A percentile compares a stretch with the other conserved stretches of the same genome.
These are phyloP conservation scores for Alternaria sp. DNA, from an alignment of 2,329 filamentous ascomycete genomes.

Conservation along the genomic window DNA sequence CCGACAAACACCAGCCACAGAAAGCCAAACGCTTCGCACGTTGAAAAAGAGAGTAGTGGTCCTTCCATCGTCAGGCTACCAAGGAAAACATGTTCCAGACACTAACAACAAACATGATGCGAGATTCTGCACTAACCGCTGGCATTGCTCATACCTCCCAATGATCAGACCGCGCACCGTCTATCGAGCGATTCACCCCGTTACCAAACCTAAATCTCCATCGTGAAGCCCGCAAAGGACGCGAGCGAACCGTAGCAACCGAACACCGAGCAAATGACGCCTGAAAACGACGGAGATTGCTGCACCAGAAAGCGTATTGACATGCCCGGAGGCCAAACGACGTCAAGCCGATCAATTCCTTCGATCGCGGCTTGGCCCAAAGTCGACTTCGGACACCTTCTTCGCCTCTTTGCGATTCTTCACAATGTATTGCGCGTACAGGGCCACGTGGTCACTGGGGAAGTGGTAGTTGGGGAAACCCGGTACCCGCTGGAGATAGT, in stretches of 20 bases:
- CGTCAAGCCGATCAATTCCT: conserved; percentile 25
- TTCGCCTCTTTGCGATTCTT: conserved; percentile 80
- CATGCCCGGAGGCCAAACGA: conserved; percentile 20
- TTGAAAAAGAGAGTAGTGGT: conserved; percentile 31
- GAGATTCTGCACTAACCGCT: conserved; percentile 40
- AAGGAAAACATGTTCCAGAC: conserved; percentile 26
- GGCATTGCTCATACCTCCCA: conserved; percentile 27
- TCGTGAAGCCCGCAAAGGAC: conserved; percentile 29
- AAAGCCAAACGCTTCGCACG: conserved; percentile 27
- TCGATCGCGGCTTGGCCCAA: conserved; percentile 43
- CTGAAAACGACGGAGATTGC: conserved; percentile 36
- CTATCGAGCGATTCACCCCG: conserved; percentile 27
- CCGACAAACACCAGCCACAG: conserved; percentile 24
- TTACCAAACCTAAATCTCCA: conserved; percentile 33
- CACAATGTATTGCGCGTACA: conserved; percentile 88
- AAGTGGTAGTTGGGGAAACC: conserved; percentile 95
- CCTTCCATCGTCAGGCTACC: conserved; percentile 12
- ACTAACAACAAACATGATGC: conserved; percentile 42
- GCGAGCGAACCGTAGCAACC: conserved; percentile 34
- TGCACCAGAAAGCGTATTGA: conserved; percentile 38
- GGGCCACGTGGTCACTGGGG: conserved; percentile 88
- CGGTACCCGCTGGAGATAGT: conserved; percentile 84
- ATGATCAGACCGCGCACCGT: conserved; percentile 27
- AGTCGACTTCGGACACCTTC: conserved; percentile 49
- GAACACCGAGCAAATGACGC: conserved; percentile 45